phyloP scores from a whole-genome alignment of 345 rosid genomes.

The Citrus hindsii region DNA sequence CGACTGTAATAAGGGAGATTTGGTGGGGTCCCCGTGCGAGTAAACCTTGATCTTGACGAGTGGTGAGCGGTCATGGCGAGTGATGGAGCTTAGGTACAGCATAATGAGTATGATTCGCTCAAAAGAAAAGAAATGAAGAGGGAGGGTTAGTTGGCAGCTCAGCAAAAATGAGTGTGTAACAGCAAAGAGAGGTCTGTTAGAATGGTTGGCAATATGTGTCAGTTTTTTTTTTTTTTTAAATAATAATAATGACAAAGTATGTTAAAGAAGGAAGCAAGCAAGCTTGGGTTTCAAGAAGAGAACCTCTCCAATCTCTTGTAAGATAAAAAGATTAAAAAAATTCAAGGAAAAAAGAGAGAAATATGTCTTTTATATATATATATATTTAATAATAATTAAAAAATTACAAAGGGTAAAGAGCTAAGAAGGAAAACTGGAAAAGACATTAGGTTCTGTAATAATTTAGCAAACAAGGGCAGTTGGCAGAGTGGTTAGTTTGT shows the following conservation, averaged over 20 bases:
- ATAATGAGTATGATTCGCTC: slow-evolving; percentile 17
- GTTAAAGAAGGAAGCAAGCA: slow-evolving; percentile 46
- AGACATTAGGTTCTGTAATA: slow-evolving; percentile 49
- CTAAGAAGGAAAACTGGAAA: not conserved
- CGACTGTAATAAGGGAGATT: slow-evolving; percentile 14
- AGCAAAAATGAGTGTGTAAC: slow-evolving; percentile 66
- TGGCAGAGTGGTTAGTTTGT: slow-evolving; percentile 57
- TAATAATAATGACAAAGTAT: slow-evolving; percentile 27
- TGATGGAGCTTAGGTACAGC: slow-evolving; percentile 36
- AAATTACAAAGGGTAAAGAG: slow-evolving; percentile 22
- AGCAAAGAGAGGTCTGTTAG: slow-evolving; percentile 62
- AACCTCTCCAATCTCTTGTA: slow-evolving; percentile 46
- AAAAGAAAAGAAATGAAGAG: slow-evolving; percentile 32
- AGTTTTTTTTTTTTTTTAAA: slow-evolving; percentile 29
- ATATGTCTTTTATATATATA: not conserved
- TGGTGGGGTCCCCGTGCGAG: slow-evolving; percentile 19
- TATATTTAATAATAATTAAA: not conserved
- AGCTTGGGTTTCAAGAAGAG: slow-evolving; percentile 78
- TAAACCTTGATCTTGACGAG: slow-evolving; percentile 18
- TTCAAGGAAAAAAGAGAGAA: not conserved
- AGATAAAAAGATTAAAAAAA: slow-evolving; percentile 6
- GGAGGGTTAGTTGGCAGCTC: slow-evolving; percentile 49
- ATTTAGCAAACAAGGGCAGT: slow-evolving; percentile 55
- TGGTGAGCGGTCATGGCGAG: slow-evolving; percentile 33
- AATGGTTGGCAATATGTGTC: slow-evolving; percentile 80